phyloP scores from a whole-genome alignment of 495 filamentous ascomycete genomes.

The Apodospora peruviana region DNA sequence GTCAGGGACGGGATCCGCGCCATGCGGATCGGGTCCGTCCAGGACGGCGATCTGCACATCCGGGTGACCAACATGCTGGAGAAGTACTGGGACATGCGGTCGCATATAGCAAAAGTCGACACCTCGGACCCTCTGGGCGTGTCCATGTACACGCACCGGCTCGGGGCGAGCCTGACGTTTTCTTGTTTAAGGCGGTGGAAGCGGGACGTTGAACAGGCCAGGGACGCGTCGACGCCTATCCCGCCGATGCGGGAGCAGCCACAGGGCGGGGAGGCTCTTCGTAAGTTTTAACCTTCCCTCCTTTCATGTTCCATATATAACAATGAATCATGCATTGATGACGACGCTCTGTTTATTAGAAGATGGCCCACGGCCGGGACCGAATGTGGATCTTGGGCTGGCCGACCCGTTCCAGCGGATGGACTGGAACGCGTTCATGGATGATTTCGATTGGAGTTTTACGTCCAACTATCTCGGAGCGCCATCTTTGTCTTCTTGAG shows the following conservation, averaged over 20 bases:
- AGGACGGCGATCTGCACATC: conserved; percentile 27
- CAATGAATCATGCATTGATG: neutral
- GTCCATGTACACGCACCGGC: conserved; percentile 26
- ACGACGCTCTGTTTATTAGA: neutral
- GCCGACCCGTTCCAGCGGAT: conserved; percentile 30
- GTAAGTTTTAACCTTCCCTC: conserved; percentile 7
- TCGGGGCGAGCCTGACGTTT: conserved; percentile 35
- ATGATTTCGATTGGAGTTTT: conserved; percentile 42
- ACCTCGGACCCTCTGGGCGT: conserved; percentile 11
- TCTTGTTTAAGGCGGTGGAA: conserved; percentile 37
- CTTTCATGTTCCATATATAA: neutral
- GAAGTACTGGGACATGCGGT: conserved; percentile 24
- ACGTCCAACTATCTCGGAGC: conserved; percentile 17
- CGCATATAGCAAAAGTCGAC: conserved; percentile 11
- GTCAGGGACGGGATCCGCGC: conserved; percentile 16
- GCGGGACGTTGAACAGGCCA: conserved; percentile 23
- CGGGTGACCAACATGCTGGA: conserved; percentile 31
- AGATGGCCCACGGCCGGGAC: conserved; percentile 8
- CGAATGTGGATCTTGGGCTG: conserved; percentile 17
- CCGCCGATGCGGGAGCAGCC: neutral
- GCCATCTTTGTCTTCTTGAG: conserved; percentile 74
- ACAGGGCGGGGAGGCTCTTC: conserved; percentile 2
- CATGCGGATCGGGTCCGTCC: conserved; percentile 19
- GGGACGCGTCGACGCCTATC: conserved; percentile 11
- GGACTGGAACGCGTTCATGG: conserved; percentile 41